Conservation (phyloP, 345 rosid genomes). For the Cardamine resedifolia region DNA sequence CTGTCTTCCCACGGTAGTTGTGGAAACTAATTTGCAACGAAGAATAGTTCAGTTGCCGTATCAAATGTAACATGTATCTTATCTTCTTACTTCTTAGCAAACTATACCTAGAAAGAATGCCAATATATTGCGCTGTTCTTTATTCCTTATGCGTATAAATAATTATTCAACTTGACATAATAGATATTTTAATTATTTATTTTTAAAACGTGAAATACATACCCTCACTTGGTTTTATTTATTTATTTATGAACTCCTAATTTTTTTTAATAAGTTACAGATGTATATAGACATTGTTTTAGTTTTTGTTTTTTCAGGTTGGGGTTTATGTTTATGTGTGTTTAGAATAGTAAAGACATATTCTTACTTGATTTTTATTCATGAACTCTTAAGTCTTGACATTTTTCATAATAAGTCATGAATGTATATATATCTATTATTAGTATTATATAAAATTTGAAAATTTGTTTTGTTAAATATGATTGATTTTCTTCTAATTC, state of each 20-base stretch:
- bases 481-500: not conserved
- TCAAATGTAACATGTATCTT: not conserved
- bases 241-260: too few species aligned
- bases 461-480: not conserved
- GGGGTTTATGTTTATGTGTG: too few species aligned
- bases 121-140: not conserved
- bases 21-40: not conserved
- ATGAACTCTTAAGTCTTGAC: too few species aligned
- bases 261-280: too few species aligned
- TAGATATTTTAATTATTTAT: not conserved
- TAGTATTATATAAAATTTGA: not conserved
- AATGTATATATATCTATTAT: not conserved
- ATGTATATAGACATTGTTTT: too few species aligned
- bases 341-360: too few species aligned
- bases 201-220: too few species aligned
- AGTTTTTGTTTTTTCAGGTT: too few species aligned
- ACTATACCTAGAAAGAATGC: not conserved
- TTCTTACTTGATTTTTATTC: too few species aligned
- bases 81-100: not conserved
- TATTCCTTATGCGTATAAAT: not conserved
- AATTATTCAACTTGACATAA: not conserved
- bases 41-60: slow-evolving; percentile 5
- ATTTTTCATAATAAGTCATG: not conserved
- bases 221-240: too few species aligned
- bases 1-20: not conserved